Base-by-base conservation (phyloP, 129 eudicot species). In the Sambucus nigra region DNA sequence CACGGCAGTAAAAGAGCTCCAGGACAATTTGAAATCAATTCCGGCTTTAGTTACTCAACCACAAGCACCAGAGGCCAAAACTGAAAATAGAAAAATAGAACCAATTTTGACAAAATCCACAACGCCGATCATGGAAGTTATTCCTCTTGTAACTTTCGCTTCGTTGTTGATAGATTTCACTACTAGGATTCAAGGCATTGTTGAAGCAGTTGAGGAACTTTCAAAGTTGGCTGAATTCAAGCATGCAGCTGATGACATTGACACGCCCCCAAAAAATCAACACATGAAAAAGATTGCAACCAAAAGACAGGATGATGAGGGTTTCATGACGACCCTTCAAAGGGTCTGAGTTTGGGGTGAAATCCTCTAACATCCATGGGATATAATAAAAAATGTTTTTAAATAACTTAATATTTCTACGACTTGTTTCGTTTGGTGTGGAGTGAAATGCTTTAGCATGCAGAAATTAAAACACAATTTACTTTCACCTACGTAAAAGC, bases 141-240 rank as follows among this genome's bases (percentile, higher is more conserved):
- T 78, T 42, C 93, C 93, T 2, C 5, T 72, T 4, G 83, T 72
- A 39, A 74, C 80, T 52, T 78, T 75, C 48, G 83, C 84, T n/a
- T 72, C 86, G 22, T 75, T 78, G 64, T 33, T 82, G 59, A 78
- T 66, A 25, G 86, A 78, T 61, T 74, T 64, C 17, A 63, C 73
- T 35, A 61, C 77, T 27, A 56, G 86, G 47, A 63, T 78, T 17
- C 83, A 69, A 57, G 83, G 69, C 64, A 42, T 78, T 24, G 77
- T 82, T n/a, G 59, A 65, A 55, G 75, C 69, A 10, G 86, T 82
- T 4, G 72, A 82, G 59, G 86, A 78, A 66, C 53, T 82, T 6
- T 80, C 76, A 2, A 51, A 68, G 5, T 26, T 67, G 42, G 93
- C 80, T 40, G 63, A 66, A 7, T 82, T 78, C 59, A 78, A 69